These are phyloP conservation scores for Solanum sparsipilum DNA, from an alignment of 257 asterid species.

Conservation along the genomic window DNA sequence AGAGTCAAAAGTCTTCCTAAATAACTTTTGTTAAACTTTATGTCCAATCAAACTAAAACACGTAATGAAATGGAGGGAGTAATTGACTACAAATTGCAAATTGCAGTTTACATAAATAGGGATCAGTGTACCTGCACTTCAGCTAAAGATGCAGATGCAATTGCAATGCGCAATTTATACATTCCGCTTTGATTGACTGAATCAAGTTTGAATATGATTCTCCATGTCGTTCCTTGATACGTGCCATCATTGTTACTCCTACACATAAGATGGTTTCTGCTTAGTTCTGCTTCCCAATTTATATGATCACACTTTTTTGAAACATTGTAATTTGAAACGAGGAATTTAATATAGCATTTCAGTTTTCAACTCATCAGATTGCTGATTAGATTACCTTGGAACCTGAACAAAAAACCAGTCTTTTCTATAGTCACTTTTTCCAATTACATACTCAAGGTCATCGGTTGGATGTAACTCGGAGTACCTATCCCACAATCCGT, in stretches of 20 bases:
- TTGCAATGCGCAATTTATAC: slow-evolving; percentile 50
- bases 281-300: background rate
- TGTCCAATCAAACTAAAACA: background rate
- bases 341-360: background rate
- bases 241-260: slow-evolving; percentile 32
- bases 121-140: slow-evolving; percentile 31
- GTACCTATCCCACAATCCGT: slow-evolving; percentile 81
- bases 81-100: no score
- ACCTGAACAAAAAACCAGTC: slow-evolving; percentile 91
- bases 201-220: slow-evolving; percentile 33
- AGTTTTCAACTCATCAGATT: background rate
- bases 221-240: slow-evolving; percentile 58
- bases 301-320: no score
- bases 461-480: background rate
- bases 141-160: slow-evolving; percentile 51
- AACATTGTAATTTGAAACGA: background rate
- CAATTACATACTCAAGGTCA: slow-evolving; percentile 53
- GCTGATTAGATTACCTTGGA: slow-evolving; percentile 36
- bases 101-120: background rate
- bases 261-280: background rate
- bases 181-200: slow-evolving; percentile 12
- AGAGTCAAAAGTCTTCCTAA: background rate
- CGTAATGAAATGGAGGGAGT: background rate
- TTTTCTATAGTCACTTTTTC: slow-evolving; percentile 43
- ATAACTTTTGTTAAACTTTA: background rate